phyloP scores from a whole-genome alignment of 345 rosid species.

The Salix viminalis region DNA sequence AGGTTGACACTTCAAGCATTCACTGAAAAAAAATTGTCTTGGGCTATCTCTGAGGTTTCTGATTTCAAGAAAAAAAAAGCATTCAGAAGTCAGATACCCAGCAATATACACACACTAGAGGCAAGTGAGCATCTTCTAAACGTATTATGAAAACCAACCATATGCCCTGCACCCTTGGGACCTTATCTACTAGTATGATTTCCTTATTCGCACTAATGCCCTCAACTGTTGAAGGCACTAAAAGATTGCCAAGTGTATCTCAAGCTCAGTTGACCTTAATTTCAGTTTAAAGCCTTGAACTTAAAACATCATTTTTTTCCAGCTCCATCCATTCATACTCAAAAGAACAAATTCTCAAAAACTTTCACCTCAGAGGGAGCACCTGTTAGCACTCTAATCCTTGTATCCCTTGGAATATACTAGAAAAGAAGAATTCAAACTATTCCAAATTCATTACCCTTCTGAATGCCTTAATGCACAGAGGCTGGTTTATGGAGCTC shows the following conservation, averaged over 20 bases:
- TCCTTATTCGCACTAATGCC: background rate
- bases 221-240: background rate
- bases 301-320: background rate
- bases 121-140: background rate
- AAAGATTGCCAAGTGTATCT: background rate
- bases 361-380: background rate
- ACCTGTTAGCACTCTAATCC: background rate
- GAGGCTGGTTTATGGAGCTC: background rate
- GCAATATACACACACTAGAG: background rate
- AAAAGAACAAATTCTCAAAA: background rate
- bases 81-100: background rate
- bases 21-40: background rate
- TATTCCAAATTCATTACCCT: background rate
- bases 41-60: background rate
- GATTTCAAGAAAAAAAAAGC: background rate
- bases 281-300: background rate
- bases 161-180: background rate
- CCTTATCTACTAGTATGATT: background rate
- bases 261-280: background rate
- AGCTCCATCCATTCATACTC: background rate
- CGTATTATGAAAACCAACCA: background rate
- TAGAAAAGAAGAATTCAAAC: background rate
- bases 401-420: background rate
- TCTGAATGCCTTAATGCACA: background rate
- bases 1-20: background rate